A percentile compares a stretch with the other conserved stretches of the same genome.
phyloP scores from a whole-genome alignment of 1,284 basidiomycete genomes.

The Ganoderma sp. region DNA sequence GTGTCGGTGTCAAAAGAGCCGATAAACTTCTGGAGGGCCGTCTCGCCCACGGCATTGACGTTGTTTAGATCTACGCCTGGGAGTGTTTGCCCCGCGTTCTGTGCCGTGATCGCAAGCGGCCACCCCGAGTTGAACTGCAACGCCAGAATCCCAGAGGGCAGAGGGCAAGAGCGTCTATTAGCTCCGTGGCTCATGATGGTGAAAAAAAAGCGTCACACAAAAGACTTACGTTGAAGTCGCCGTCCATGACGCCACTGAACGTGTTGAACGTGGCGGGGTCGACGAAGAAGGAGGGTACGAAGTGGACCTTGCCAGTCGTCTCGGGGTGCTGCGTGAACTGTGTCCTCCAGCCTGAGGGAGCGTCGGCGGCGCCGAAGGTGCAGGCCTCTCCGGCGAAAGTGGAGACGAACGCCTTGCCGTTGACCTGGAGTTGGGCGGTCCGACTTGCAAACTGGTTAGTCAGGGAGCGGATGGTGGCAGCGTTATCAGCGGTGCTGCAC shows the following conservation, averaged over 20 bases:
- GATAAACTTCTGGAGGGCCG: conserved; percentile 48
- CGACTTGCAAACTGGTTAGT: conserved; percentile 63
- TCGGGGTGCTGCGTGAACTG: conserved; percentile 61
- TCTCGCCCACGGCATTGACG: conserved; percentile 39
- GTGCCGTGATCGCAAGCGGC: conserved; percentile 60
- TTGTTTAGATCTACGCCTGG: conserved; percentile 35
- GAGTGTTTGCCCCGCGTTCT: conserved; percentile 43
- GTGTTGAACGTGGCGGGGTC: conserved; percentile 56
- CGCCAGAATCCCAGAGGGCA: not conserved
- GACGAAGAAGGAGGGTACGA: conserved; percentile 72
- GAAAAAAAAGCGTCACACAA: not conserved
- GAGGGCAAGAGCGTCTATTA: conserved; percentile 13
- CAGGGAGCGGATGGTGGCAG: conserved; percentile 60
- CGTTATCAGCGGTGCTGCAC: conserved; percentile 61
- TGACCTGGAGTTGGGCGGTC: conserved; percentile 68
- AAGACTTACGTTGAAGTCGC: conserved; percentile 60
- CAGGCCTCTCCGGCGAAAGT: conserved; percentile 84
- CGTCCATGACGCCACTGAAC: conserved; percentile 59
- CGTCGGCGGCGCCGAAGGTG: conserved; percentile 64
- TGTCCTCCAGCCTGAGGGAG: conserved; percentile 59
- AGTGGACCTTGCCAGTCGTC: conserved; percentile 56
- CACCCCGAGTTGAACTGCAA: conserved; percentile 70
- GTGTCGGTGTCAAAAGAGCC: conserved; percentile 54
- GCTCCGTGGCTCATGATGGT: not conserved
- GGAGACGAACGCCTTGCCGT: conserved; percentile 68